Conservation (phyloP, 2,329 filamentous ascomycete species). For the Colletotrichum sp. region DNA sequence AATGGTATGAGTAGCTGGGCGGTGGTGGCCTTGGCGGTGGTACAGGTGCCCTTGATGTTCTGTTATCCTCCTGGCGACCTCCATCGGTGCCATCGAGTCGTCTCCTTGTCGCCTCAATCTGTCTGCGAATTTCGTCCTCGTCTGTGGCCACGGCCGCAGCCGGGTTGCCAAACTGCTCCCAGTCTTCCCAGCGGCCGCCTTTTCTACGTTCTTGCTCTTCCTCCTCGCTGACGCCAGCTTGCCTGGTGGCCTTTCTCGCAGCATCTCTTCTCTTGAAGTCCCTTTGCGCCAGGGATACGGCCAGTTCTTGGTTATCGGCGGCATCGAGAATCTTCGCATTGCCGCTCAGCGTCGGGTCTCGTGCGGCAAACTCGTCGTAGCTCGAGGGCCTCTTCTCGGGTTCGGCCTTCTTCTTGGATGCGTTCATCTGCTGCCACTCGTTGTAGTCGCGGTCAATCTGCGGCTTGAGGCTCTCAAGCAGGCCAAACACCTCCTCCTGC, state of each 20-base stretch:
- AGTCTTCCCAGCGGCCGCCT: conserved; percentile 49
- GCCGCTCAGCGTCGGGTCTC: conserved; percentile 66
- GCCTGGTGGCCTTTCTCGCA: conserved; percentile 59
- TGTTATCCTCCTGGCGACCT: conserved; percentile 20
- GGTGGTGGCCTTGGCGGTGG: conserved; percentile 13
- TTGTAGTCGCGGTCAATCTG: conserved; percentile 74
- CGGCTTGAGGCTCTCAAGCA: conserved; percentile 81
- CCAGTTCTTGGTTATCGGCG: conserved; percentile 74
- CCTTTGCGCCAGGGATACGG: conserved; percentile 75
- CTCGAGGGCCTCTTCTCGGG: conserved; percentile 28
- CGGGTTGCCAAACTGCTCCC: conserved; percentile 29
- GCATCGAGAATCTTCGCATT: conserved; percentile 69
- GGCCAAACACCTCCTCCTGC: conserved; percentile 62
- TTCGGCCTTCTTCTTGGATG: conserved; percentile 36
- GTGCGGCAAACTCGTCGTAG: conserved; percentile 55
- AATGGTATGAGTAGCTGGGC: conserved; percentile 47
- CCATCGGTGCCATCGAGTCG: conserved; percentile 45
- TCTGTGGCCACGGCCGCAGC: conserved; percentile 44
- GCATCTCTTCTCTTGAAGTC: conserved; percentile 74
- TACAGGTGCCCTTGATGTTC: conserved; percentile 19
- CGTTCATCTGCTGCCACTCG: conserved; percentile 66
- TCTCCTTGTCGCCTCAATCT: conserved; percentile 59
- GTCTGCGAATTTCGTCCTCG: conserved; percentile 50
- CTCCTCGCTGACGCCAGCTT: conserved; percentile 61
- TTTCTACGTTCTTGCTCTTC: conserved; percentile 61